Evolutionary conservation across 352 stramenopile species (phyloP).

Genomic region (Phytopythium sindhum): DNA sequence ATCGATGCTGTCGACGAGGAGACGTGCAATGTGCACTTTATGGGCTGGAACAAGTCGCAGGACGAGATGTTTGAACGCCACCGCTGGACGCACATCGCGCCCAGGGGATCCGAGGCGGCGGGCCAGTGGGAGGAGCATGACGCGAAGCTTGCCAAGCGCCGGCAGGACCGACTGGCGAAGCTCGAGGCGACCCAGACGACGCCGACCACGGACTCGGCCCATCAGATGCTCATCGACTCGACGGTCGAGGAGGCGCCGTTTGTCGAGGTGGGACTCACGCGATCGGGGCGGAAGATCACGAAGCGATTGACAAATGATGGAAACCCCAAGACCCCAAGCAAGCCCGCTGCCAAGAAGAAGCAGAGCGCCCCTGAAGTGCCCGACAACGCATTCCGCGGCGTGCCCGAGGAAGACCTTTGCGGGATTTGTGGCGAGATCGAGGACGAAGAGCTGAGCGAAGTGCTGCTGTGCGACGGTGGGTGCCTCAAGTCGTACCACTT

Average conservation of each 20-base stretch:
- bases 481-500: slow-evolving; percentile 93
- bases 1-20: slow-evolving; percentile 31
- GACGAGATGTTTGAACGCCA: slow-evolving; percentile 43
- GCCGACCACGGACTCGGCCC: slow-evolving; percentile 4
- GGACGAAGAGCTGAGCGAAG: slow-evolving; percentile 71
- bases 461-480: slow-evolving; percentile 91
- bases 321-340: slow-evolving; percentile 19
- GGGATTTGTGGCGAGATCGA: slow-evolving; percentile 79
- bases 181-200: background rate
- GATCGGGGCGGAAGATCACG: slow-evolving; percentile 64
- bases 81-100: slow-evolving; percentile 35
- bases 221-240: background rate
- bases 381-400: slow-evolving; percentile 14
- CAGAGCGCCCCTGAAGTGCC: slow-evolving; percentile 11
- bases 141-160: slow-evolving; percentile 39
- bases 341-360: slow-evolving; percentile 37
- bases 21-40: slow-evolving; percentile 49
- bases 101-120: slow-evolving; percentile 27
- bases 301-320: slow-evolving; percentile 47
- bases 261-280: slow-evolving; percentile 56
- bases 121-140: slow-evolving; percentile 43
- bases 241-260: slow-evolving; percentile 30
- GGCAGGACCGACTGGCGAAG: slow-evolving; percentile 21
- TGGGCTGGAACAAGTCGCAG: slow-evolving; percentile 59
- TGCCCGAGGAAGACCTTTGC: slow-evolving; percentile 78